phyloP scores from a whole-genome alignment of 257 asterid species.

The Solanum tacnaense region DNA sequence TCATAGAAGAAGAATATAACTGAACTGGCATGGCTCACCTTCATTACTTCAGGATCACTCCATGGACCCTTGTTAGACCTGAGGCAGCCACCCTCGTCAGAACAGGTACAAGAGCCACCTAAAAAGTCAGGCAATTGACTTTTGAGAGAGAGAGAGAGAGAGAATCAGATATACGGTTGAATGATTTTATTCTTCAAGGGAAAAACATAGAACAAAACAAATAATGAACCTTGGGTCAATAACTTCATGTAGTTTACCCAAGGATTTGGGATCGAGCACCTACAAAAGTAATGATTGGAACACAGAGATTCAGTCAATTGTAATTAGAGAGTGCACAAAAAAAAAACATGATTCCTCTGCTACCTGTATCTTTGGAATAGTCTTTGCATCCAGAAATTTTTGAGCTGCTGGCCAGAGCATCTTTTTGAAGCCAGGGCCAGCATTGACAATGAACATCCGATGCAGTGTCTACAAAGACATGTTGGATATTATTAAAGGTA shows the following conservation, averaged over 20 bases:
- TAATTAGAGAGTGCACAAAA: background rate
- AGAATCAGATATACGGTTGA: slow-evolving; percentile 11
- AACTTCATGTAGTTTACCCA: slow-evolving; percentile 66
- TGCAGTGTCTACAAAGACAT: slow-evolving; percentile 68
- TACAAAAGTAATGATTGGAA: slow-evolving; percentile 16
- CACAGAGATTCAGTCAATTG: background rate
- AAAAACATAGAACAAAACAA: background rate
- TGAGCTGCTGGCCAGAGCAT: slow-evolving; percentile 96
- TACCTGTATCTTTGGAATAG: slow-evolving; percentile 74
- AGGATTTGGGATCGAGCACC: slow-evolving; percentile 76
- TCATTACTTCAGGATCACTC: slow-evolving; percentile 85
- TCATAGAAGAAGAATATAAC: background rate
- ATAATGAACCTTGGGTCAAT: slow-evolving; percentile 61
- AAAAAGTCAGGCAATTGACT: slow-evolving; percentile 90
- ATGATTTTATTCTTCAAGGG: background rate
- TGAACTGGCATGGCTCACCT: slow-evolving; percentile 31
- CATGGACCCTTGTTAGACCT: slow-evolving; percentile 91
- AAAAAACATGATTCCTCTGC: background rate
- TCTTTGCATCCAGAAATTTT: slow-evolving; percentile 75
- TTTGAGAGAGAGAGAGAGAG: slow-evolving; percentile 2
- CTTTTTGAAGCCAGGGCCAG: slow-evolving; percentile 85
- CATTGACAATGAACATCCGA: slow-evolving; percentile 80
- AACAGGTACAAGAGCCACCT: slow-evolving; percentile 87
- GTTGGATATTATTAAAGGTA: background rate
- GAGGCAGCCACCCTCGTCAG: slow-evolving; percentile 83